A percentile compares a stretch with the other conserved stretches of the same genome.
These are phyloP conservation scores for Flaveria bidentis DNA, from an alignment of 129 eudicot genomes.

Conservation along the genomic window DNA sequence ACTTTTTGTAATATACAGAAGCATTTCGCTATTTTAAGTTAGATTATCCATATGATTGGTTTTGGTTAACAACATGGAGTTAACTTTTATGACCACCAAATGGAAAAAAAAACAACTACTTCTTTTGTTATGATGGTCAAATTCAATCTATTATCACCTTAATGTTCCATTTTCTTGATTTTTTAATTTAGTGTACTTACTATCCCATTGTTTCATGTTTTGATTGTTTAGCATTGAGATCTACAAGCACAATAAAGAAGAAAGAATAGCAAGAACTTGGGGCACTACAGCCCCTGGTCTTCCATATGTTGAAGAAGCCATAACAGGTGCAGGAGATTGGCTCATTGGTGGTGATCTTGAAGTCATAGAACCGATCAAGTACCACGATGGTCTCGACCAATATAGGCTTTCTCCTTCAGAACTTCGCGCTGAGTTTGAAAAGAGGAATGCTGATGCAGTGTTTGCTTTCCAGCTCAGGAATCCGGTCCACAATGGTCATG, in stretches of 20 bases:
- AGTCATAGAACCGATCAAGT: constrained; percentile 76
- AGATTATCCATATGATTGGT: too few species aligned
- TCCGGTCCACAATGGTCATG: constrained; percentile 98
- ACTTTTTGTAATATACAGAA: too few species aligned
- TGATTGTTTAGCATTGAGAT: constrained; percentile 71
- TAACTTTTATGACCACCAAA: not conserved
- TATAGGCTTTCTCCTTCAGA: constrained; percentile 85
- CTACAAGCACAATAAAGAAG: constrained; percentile 98
- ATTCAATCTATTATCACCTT: not conserved
- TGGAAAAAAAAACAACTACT: not conserved
- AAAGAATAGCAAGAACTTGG: constrained; percentile 96
- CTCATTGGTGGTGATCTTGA: constrained; percentile 94
- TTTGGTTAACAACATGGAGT: too few species aligned
- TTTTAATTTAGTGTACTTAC: constrained; percentile 3
- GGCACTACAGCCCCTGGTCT: constrained; percentile 97
- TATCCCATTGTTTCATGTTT: not conserved
- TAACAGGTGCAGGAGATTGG: constrained; percentile 87
- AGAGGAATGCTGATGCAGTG: constrained; percentile 90
- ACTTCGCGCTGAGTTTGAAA: constrained; percentile 79
- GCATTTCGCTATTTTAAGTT: too few species aligned
- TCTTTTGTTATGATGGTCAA: not conserved
- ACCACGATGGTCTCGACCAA: constrained; percentile 82
- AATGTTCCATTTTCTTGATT: not conserved
- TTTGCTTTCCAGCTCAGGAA: constrained; percentile 95
- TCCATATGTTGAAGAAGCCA: constrained; percentile 86